Conservation (phyloP, 331 rosid species). For the Rhamnella rubrinervis region DNA sequence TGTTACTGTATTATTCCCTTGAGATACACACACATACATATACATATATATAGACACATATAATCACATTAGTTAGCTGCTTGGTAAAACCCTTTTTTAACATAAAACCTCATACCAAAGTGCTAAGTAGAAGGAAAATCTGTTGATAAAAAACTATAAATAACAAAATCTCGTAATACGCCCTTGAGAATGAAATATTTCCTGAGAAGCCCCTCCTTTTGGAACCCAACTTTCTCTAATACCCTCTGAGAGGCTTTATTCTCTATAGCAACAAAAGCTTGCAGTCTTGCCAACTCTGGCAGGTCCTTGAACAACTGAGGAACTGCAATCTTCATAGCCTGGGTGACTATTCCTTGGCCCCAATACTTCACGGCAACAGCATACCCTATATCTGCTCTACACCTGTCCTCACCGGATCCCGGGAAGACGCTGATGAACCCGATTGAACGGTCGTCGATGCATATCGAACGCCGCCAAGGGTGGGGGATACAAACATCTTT, state of each 20-base stretch:
- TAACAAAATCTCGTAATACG: conserved; percentile 28
- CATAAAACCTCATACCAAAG: no score
- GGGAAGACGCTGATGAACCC: conserved; percentile 37
- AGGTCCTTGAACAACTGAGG: conserved; percentile 43
- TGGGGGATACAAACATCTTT: conserved; percentile 56
- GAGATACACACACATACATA: no score
- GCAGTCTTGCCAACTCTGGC: conserved; percentile 45
- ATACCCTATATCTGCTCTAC: conserved; percentile 55
- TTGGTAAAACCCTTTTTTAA: no score
- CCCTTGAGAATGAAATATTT: conserved; percentile 43
- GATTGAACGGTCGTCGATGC: conserved; percentile 43
- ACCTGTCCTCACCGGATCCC: conserved; percentile 35
- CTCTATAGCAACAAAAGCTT: conserved; percentile 28
- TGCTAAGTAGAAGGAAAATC: conserved; percentile 10
- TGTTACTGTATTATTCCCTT: neutral
- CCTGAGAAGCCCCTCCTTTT: conserved; percentile 46
- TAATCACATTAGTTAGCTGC: no score
- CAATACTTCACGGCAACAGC: conserved; percentile 38
- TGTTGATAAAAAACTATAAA: conserved; percentile 39
- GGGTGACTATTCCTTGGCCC: conserved; percentile 55
- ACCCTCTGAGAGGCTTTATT: conserved; percentile 60
- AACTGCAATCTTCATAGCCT: conserved; percentile 39
- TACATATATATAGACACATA: no score
- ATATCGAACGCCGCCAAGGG: conserved; percentile 54
- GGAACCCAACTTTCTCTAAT: conserved; percentile 53